A percentile compares a stretch with the other conserved stretches of the same genome.
phyloP scores from a whole-genome alignment of 1,139 yeast genomes.

The Debaryomyces subglobosus region DNA sequence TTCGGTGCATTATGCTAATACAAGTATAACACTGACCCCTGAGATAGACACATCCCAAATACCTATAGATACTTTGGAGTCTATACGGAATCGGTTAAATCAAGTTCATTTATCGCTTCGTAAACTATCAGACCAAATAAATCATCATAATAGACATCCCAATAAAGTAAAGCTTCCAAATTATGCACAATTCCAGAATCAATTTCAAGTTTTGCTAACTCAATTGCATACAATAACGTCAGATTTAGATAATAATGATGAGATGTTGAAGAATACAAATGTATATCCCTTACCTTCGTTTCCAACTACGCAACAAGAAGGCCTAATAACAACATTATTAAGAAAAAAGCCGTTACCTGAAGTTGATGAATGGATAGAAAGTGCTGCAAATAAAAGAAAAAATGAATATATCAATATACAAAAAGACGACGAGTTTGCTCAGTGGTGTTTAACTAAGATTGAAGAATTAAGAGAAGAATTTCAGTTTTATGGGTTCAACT shows the following conservation, averaged over 20 bases:
- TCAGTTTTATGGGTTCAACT: slow-evolving; percentile 63
- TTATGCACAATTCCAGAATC: slow-evolving; percentile 63
- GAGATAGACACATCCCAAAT: slow-evolving; percentile 29
- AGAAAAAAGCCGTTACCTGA: slow-evolving; percentile 90
- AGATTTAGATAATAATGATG: slow-evolving; percentile 64
- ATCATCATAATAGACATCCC: slow-evolving; percentile 44
- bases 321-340: slow-evolving; percentile 76
- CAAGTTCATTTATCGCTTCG: slow-evolving; percentile 49
- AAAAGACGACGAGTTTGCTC: slow-evolving; percentile 57
- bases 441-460: slow-evolving; percentile 62
- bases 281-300: slow-evolving; percentile 83
- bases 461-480: slow-evolving; percentile 58
- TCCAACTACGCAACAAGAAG: slow-evolving; percentile 84
- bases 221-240: slow-evolving; percentile 76
- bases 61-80: slow-evolving; percentile 46
- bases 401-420: slow-evolving; percentile 21
- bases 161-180: slow-evolving; percentile 42
- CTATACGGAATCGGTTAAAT: slow-evolving; percentile 45
- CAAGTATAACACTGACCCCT: not conserved
- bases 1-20: not conserved
- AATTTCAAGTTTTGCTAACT: slow-evolving; percentile 78
- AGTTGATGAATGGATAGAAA: slow-evolving; percentile 81
- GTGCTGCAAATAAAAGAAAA: slow-evolving; percentile 46
- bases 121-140: slow-evolving; percentile 47
- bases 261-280: slow-evolving; percentile 63